phyloP scores from a whole-genome alignment of 1,284 basidiomycete genomes.

The Boletellus deceptivus region DNA sequence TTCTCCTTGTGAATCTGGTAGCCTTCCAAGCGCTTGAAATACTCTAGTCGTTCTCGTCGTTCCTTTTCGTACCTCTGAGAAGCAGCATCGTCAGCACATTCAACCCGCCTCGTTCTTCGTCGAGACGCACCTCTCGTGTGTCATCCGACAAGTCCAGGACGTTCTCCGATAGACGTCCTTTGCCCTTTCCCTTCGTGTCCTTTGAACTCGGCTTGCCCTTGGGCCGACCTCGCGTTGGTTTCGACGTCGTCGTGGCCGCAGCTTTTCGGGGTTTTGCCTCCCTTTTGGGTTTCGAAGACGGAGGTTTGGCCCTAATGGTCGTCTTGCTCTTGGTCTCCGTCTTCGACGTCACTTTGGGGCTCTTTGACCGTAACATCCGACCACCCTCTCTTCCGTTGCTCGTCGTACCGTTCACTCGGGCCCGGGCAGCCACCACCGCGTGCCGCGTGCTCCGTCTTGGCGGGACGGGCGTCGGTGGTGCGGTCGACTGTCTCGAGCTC shows the following conservation, averaged over 20 bases:
- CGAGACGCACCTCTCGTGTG: conserved; percentile 28
- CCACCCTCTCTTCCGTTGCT: conserved; percentile 8
- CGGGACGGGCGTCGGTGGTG: conserved; percentile 20
- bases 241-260: conserved; percentile 4
- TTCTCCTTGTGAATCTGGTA: conserved; percentile 57
- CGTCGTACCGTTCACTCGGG: conserved; percentile 2
- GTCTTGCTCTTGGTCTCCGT: conserved; percentile 8
- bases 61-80: conserved; percentile 43
- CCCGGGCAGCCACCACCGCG: conserved; percentile 21
- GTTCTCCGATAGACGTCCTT: conserved; percentile 22
- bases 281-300: conserved; percentile 9
- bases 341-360: conserved; percentile 1
- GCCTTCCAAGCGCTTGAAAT: conserved; percentile 52
- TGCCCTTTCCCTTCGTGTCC: conserved; percentile 29
- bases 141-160: conserved; percentile 32
- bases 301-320: conserved; percentile 2
- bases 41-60: conserved; percentile 52
- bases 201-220: conserved; percentile 14
- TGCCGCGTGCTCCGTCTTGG: conserved; percentile 29
- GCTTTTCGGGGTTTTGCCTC: conserved; percentile 9
- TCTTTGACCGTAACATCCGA: conserved; percentile 20
- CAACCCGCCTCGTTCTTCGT: background rate
- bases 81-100: conserved; percentile 2
- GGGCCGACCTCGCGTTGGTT: conserved; percentile 20
- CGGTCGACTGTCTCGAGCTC: conserved; percentile 10